Evolutionary conservation across 2,329 filamentous ascomycete genomes (phyloP), one percentile per base, ranked within the genome.

Genomic region (Fusarium ambrosium): DNA sequence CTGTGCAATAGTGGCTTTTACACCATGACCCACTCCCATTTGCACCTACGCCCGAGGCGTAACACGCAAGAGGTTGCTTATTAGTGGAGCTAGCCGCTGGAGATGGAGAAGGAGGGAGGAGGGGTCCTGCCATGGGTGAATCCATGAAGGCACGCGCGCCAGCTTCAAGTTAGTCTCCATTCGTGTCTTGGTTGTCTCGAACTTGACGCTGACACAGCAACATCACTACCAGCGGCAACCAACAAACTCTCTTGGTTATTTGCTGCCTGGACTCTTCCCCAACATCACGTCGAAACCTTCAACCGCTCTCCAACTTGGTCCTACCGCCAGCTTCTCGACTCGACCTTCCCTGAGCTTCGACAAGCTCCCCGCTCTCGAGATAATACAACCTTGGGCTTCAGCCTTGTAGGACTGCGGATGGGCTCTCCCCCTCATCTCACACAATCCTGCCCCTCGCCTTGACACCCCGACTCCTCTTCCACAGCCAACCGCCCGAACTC

Each of bases 361-460:
- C 63, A 64, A 63, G 68, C 56, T 60, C 71, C 59, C 66, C 56
- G 45, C 41, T 58, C 48, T 71, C 56, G 64, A 63, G 59, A 70
- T 75, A 76, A 53, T 32, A 53, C 48, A 32, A 45, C 69, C 63
- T 66, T 56, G 29, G 68, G 62, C 70, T 71, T 76, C 68, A 65
- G 70, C 73, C 70, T 74, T 65, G 66, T 65, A 63, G 64, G 64
- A 67, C 72, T 71, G 68, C 75, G 70, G 65, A 79, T 79, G 77
- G 77, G 73, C 63, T 72, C 70, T 59, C 68, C 69, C 56, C 64
- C 59, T 69, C 62, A 43, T 70, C 64, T 68, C 45, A 76, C 66
- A 60, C 64, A 62, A 63, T 29, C 55, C 66, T 55, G 59, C 39
- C 27, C 62, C 64, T 73, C 65, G 45, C 68, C 71, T 53, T 69